Conservation (phyloP, 2,329 filamentous ascomycete genomes). For the Bipolaris zeicola region DNA sequence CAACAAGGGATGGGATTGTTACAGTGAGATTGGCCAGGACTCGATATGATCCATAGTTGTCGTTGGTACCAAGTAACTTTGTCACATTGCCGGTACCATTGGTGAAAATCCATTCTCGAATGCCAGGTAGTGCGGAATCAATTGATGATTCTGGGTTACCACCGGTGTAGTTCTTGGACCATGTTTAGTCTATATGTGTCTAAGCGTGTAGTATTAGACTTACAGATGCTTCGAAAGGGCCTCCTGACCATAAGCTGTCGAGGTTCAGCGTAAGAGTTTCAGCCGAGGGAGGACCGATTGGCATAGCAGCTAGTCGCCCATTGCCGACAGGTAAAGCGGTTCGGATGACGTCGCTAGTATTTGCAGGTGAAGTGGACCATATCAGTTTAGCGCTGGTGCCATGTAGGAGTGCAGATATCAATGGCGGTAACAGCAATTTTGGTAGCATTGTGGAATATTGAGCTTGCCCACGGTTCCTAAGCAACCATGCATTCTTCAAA, state of each 20-base stretch:
- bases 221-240: constrained; percentile 54
- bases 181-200: neutral
- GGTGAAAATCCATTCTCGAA: constrained; percentile 56
- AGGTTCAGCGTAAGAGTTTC: constrained; percentile 56
- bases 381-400: constrained; percentile 23
- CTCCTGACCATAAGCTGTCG: constrained; percentile 59
- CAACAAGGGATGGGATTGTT: constrained; percentile 37
- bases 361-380: constrained; percentile 28
- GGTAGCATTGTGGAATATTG: neutral
- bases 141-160: constrained; percentile 52
- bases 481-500: neutral
- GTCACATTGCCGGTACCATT: constrained; percentile 56
- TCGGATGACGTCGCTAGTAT: constrained; percentile 29
- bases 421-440: neutral
- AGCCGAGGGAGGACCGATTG: constrained; percentile 51
- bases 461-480: neutral
- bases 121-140: constrained; percentile 48
- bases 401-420: neutral
- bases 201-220: neutral
- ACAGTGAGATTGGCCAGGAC: constrained; percentile 57
- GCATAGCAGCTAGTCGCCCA: constrained; percentile 55
- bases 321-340: constrained; percentile 56
- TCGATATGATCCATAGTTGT: constrained; percentile 54
- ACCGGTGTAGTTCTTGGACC: constrained; percentile 51
- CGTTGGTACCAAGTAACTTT: constrained; percentile 47